A percentile compares a stretch with the other conserved stretches of the same genome.
phyloP scores from a whole-genome alignment of 331 rosid species.

The Malus hybrid region DNA sequence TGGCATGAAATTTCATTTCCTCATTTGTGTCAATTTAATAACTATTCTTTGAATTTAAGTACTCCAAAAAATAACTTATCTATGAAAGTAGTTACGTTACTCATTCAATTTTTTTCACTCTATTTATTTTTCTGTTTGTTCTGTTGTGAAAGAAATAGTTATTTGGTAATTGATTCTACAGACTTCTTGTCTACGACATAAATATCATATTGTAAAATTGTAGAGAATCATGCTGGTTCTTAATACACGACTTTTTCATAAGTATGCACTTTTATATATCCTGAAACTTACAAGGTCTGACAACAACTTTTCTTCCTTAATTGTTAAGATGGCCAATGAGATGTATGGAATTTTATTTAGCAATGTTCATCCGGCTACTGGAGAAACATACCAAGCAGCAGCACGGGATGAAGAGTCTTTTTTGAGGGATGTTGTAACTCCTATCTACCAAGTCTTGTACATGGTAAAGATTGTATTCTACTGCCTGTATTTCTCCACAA shows the following conservation, averaged over 20 bases:
- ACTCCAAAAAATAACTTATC: neutral
- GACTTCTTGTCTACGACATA: neutral
- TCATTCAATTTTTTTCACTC: neutral
- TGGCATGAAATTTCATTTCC: neutral
- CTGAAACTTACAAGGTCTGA: neutral
- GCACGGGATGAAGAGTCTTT: constrained; percentile 61
- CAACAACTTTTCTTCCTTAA: neutral
- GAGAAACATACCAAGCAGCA: constrained; percentile 33
- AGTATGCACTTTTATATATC: neutral
- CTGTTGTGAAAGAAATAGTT: neutral
- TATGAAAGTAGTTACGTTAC: neutral
- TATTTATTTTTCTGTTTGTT: neutral
- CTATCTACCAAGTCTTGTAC: constrained; percentile 58
- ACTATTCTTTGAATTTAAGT: neutral
- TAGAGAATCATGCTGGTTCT: neutral
- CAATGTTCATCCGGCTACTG: constrained; percentile 47
- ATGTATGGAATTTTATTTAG: constrained; percentile 44
- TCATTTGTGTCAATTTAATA: neutral
- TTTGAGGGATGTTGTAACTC: constrained; percentile 57
- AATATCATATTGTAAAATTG: neutral
- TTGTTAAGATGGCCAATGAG: constrained; percentile 64
- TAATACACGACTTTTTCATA: neutral
- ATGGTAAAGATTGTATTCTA: constrained; percentile 40
- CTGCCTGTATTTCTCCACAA: constrained; percentile 12
- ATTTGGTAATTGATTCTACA: neutral